Percentiles rank a stretch among this genome's conserved stretches.
phyloP scores from a whole-genome alignment of 129 eudicot species.

The Erigeron canadensis region DNA sequence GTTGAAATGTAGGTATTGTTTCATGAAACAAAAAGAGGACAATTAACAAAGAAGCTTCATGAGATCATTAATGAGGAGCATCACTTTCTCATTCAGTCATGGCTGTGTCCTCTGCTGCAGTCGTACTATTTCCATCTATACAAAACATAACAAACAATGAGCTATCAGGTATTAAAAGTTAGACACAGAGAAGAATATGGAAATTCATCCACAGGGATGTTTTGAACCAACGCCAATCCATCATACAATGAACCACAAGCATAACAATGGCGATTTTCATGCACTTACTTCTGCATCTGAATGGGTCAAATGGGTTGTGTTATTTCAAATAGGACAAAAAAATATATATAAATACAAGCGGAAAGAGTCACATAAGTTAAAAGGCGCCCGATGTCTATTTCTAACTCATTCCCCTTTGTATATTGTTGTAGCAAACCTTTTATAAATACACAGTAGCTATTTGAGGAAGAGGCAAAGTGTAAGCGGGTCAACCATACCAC shows the following conservation, averaged over 20 bases:
- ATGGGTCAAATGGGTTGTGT: no score
- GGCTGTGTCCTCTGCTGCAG: constrained; percentile 22
- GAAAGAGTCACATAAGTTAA: no score
- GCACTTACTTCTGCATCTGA: no score
- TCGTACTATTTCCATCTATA: constrained; percentile 29
- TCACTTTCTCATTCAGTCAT: constrained; percentile 34
- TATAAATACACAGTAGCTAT: no score
- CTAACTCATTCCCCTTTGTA: no score
- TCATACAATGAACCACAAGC: background rate
- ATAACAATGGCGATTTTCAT: no score
- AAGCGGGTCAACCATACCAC: no score
- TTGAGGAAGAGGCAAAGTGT: no score
- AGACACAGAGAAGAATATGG: background rate
- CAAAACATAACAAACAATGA: background rate
- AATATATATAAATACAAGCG: no score
- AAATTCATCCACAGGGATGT: background rate
- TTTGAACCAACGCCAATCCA: background rate
- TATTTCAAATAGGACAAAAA: no score
- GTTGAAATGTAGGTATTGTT: constrained; percentile 20
- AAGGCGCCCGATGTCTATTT: no score
- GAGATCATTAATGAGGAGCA: constrained; percentile 23
- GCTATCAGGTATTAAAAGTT: background rate
- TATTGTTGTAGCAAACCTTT: no score
- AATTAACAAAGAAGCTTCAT: constrained; percentile 15
- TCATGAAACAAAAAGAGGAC: constrained; percentile 17